Base-by-base conservation (phyloP, 2,329 filamentous ascomycete species). In the Paracorniculantispora psalliotae region DNA sequence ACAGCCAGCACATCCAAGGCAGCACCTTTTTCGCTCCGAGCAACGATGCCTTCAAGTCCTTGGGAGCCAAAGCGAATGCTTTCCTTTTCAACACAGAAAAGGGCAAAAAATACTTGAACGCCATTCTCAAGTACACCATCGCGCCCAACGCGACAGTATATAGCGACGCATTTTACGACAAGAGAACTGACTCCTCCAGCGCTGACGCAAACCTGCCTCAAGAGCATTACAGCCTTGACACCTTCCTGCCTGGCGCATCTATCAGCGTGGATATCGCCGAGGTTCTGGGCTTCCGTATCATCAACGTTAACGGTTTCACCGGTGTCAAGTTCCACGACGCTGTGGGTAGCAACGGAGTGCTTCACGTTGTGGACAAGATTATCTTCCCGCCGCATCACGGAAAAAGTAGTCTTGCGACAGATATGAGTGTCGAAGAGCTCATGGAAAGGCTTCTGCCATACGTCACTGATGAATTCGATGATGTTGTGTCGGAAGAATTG, bases 21-120 rank as follows among this genome's bases (percentile, higher is more conserved):
- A 85, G 85, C 41, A 96, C 92, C 2, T 70, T 94, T 61, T 96
- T 96, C 67, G 89, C 89, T 0, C 92, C 92, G 0, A 84, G 82
- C 48, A 96, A 97, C 79, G 75, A 74, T 4, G 92, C 92, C n/a
- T 96, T 93, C 77, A 69, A 81, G 66, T 83, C 83, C 64, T 85
- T 97, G 1, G 91, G 91, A 0, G 81, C 83, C 1, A 79, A 72
- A 58, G 83, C 88, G 66, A 96, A 93, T 68, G 89, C 86, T 23
- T 97, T 96, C 80, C 79, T 97, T 4, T 97, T 97, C 80, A 82
- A 81, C 72, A 90, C 88, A 60, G 78, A 83, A 28, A 82, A 80
- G 55, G 92, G 92, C 1, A 77, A 81, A 63, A 87, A 87, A 71
- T 96, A 91, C 69, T 81, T 97, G 19, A 85, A 83, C 64, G 90